Base-by-base conservation (phyloP, 2,329 filamentous ascomycete genomes). In the Monosporascus sp. region DNA sequence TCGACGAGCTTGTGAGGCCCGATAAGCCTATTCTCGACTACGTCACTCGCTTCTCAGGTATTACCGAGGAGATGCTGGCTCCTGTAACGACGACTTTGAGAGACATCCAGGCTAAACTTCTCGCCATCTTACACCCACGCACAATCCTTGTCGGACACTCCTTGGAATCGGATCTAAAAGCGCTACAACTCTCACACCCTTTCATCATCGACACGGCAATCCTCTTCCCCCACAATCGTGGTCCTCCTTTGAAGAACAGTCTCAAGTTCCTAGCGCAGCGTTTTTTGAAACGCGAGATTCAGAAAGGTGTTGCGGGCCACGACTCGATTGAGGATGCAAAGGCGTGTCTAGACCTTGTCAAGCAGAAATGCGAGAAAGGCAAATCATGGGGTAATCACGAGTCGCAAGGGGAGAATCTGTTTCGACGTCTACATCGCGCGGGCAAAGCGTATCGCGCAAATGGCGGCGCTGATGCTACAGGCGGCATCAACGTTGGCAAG, bases 301-400 rank as follows among this genome's bases (percentile, higher is more conserved):
- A 99, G 68, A 91, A 89, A 63, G 85, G 85, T 44, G 77, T 79
- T 17, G 68, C 68, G 17, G 94, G 94, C 17, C 94, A 99, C 68
- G 87, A 97, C 76, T 94, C 90, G 54, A 81, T 96, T 58, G 94
- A 99, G 71, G 94, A 99, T 69, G 91, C 94, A 16, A 86, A 82
- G 59, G 91, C 94, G 3, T 95, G 91, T 59, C 84, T 99, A 16
- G 92, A 97, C 64, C 85, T 99, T 2, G 85, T 97, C 48, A 96
- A 94, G 71, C 87, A 93, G 66, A 99, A 99, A 70, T 97, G 93
- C 69, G 92, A 97, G 69, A 94, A 90, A 71, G 94, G 94, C 41
- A 89, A 88, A 59, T 73, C 78, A 24, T 99, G 92, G 90, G 94
- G 91, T 37, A 87, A 87, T 0, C 84, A 84, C 49, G 91, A 96